Conservation (phyloP, 371 early-diverging fungal genomes). For the Haplosporangium sp. region DNA sequence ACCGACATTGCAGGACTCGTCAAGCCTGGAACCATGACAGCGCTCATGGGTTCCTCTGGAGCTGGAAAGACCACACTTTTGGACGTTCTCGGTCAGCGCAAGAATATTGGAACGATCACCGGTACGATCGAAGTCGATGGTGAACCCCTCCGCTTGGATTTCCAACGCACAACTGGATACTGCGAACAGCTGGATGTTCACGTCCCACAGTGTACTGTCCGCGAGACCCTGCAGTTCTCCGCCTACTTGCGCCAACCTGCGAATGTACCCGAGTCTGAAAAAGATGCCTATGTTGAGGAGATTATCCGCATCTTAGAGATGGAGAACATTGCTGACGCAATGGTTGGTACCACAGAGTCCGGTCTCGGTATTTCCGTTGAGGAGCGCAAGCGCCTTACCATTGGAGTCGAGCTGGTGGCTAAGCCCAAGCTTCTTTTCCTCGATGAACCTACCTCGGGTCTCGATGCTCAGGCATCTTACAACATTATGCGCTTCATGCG, state of each 20-base stretch:
- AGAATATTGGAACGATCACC: conserved; percentile 78
- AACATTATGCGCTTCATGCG: conserved; percentile 81
- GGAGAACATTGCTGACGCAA: conserved; percentile 69
- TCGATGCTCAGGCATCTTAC: conserved; percentile 72
- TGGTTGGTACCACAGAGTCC: conserved; percentile 64
- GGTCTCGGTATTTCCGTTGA: conserved; percentile 66
- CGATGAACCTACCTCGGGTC: conserved; percentile 90
- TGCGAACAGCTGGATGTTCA: conserved; percentile 88
- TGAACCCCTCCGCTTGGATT: conserved; percentile 60
- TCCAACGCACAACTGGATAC: conserved; percentile 82
- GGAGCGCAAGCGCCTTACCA: conserved; percentile 69
- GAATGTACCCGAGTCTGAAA: conserved; percentile 68
- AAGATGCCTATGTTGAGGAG: conserved; percentile 75
- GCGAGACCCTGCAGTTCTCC: conserved; percentile 74
- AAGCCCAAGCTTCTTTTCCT: conserved; percentile 83
- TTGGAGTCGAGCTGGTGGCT: conserved; percentile 79
- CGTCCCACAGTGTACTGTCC: conserved; percentile 69
- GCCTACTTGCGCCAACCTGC: conserved; percentile 77
- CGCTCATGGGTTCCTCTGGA: conserved; percentile 88
- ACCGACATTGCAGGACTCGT: conserved; percentile 56
- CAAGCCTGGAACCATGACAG: conserved; percentile 77
- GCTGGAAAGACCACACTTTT: conserved; percentile 91
- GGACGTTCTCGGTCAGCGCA: conserved; percentile 84
- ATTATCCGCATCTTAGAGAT: conserved; percentile 75
- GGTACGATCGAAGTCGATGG: conserved; percentile 64